Base-by-base conservation (phyloP, 169 alveolate genomes). In the Sarcocystis neurona region DNA sequence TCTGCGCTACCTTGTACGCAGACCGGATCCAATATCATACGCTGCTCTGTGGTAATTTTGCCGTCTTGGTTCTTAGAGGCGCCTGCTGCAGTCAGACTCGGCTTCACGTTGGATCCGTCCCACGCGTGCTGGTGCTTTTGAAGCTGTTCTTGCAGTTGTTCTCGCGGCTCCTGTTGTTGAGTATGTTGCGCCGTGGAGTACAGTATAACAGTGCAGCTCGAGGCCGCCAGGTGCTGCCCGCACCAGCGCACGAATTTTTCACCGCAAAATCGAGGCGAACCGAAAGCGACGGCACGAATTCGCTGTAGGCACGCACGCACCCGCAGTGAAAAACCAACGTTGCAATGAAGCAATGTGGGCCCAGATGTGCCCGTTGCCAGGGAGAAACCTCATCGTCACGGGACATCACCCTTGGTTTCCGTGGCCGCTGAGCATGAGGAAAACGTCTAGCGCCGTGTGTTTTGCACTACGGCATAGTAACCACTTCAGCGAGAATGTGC, bases 201-300 rank as follows among this genome's bases (percentile, higher is more conserved):
- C n/a, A 72, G 56, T 48, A 72, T 72, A 39, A 72, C 82, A 37
- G 58, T 72, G 27, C 82, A 41, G 56, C 82, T 72, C 34, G 34
- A 39, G 15, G 48, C 2, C n/a, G 82, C 82, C 82, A 72, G 34
- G 56, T 72, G 82, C 32, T 39, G 58, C 82, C 34, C 82, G 32
- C 82, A 72, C 82, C 82, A 72, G 18, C 32, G 39, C 58, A 44
- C 46, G 58, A 72, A 72, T 2, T 44, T 56, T 10, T 72, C 32
- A 27, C 82, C 82, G 82, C 82, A 72, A 39, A 72, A 72, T 27
- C 82, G 10, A n/a, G 82, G 82, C 39, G 82, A 72, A 2, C 82
- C 82, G 46, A 72, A 72, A 5, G 82, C 82, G 23, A 72, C 82
- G n/a, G 82, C 82, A 0, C 82, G 82, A 39, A 72, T 56, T 39